phyloP scores from a whole-genome alignment of 2,329 filamentous ascomycete genomes.

The Fusarium irregulare region DNA sequence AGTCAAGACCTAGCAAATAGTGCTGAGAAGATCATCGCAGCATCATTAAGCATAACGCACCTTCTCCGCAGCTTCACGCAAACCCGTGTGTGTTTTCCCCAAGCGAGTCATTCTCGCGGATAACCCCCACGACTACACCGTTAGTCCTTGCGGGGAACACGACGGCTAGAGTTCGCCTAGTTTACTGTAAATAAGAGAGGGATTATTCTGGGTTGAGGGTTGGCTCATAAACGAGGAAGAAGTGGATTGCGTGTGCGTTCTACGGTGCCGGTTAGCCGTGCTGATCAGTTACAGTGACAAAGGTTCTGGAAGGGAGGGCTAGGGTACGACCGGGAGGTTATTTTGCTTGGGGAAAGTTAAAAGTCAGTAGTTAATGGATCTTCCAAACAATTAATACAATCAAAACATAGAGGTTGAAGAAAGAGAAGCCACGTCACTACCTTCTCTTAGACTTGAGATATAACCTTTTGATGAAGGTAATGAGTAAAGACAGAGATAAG shows the following conservation, averaged over 20 bases:
- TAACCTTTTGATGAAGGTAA: background rate
- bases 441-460: background rate
- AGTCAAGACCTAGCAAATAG: background rate
- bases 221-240: background rate
- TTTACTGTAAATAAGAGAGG: background rate
- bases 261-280: constrained; percentile 7
- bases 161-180: background rate
- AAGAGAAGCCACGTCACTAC: too few species aligned
- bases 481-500: background rate
- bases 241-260: background rate
- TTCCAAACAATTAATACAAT: too few species aligned
- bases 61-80: background rate
- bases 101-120: background rate
- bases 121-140: background rate
- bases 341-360: background rate
- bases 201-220: background rate
- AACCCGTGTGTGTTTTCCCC: background rate
- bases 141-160: background rate
- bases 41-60: background rate
- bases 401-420: too few species aligned
- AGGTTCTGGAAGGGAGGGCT: background rate
- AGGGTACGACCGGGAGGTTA: background rate
- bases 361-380: too few species aligned
- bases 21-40: background rate
- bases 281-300: background rate